Base-by-base conservation (phyloP, 208 protist species). In the Paratrypanosoma confusum region DNA sequence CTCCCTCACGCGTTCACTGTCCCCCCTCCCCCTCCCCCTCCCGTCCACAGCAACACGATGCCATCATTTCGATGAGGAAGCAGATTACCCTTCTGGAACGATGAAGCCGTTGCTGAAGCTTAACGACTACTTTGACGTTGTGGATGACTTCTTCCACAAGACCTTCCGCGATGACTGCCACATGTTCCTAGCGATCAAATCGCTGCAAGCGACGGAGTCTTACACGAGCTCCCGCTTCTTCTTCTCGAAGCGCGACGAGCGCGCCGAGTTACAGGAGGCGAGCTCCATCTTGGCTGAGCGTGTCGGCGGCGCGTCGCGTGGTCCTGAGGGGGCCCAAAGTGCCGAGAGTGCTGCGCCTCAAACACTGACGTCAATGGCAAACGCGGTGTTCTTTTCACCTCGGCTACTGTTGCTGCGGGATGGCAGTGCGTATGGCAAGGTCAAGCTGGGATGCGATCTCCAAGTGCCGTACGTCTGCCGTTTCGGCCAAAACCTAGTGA, bases 101-200 rank as follows among this genome's bases (percentile, higher is more conserved):
- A 91, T 91, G 82, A 57, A 85, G 38, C 35, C 65, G 2, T 72
- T 77, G 8, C 41, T 38, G 20, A 84, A 71, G 7, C 52, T 91
- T 21, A 81, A 85, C 27, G 60, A 62, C 8, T 87, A 88, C 46
- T 87, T 91, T 56, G 52, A 39, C 4, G 39, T 83, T 6, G 82
- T 91, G 11, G 78, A 91, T 51, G 75, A 91, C 47, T 85, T 88
- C 49, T 88, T 91, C 29, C 52, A 70, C 26, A 91, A 91, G 45
- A 86, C 82, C 8, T 91, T 91, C 34, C 70, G 82, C 24, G 74
- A 91, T 54, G 69, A 88, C 33, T 74, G 55, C 17, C 38, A 23
- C 7, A 38, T 91, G 31, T 87, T 88, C 50, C 20, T 83, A 27
- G 71, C 74, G 13, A 62, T 91, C 7, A 84, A 91, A 43, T 72